These are phyloP conservation scores for Ophiostoma sp. DNA, from an alignment of 2,329 filamentous ascomycete species.

Conservation along the genomic window DNA sequence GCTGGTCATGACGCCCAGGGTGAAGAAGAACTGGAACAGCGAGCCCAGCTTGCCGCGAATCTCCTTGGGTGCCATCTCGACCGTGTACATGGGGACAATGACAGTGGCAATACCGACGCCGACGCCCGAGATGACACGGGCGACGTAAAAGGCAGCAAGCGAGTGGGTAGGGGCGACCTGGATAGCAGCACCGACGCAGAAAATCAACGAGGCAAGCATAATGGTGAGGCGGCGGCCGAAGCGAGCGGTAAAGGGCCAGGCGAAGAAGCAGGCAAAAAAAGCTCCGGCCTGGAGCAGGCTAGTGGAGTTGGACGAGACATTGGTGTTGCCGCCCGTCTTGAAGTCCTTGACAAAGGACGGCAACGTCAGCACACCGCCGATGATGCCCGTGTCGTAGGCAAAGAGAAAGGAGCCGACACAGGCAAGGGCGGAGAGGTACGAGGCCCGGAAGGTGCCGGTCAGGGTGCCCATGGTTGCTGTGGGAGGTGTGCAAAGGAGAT, in stretches of 20 bases:
- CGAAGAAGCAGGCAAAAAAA: not conserved
- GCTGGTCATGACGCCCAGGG: constrained; percentile 68
- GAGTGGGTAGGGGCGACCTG: constrained; percentile 56
- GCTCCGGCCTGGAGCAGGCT: not conserved
- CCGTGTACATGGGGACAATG: constrained; percentile 70
- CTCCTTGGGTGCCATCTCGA: constrained; percentile 67
- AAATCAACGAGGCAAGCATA: constrained; percentile 59
- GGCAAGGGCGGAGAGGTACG: not conserved
- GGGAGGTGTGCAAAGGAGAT: not conserved
- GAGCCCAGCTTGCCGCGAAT: constrained; percentile 66
- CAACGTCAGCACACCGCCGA: constrained; percentile 6
- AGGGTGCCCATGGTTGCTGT: not conserved
- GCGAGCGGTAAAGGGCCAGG: not conserved
- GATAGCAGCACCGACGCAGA: constrained; percentile 66
- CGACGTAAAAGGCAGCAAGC: constrained; percentile 68
- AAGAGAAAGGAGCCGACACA: not conserved
- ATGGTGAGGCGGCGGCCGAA: constrained; percentile 65
- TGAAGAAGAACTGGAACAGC: constrained; percentile 72
- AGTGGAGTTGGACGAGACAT: not conserved
- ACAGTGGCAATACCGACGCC: constrained; percentile 72
- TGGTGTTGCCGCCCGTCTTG: not conserved
- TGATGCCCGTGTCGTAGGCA: not conserved
- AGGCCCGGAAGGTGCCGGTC: not conserved
- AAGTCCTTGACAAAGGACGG: not conserved
- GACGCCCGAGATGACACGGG: constrained; percentile 64